phyloP scores from a whole-genome alignment of 2,329 filamentous ascomycete species.

The Plenodomus lindquistii region DNA sequence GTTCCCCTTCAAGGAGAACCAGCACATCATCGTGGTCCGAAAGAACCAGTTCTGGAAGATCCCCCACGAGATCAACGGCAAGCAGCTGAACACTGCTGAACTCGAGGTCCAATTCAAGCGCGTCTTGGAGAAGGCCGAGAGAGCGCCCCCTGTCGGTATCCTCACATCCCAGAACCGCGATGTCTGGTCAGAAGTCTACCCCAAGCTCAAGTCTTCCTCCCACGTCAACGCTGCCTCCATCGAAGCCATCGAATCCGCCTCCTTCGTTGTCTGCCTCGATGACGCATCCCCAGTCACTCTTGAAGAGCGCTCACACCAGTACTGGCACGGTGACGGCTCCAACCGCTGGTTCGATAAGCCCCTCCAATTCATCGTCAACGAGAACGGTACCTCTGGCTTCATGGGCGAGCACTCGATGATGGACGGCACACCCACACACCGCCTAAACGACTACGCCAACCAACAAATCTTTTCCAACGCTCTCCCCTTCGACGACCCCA shows the following conservation, averaged over 20 bases:
- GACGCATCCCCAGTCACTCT: slow-evolving; percentile 89
- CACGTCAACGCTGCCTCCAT: slow-evolving; percentile 77
- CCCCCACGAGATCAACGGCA: slow-evolving; percentile 75
- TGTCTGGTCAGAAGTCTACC: slow-evolving; percentile 75
- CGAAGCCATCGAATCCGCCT: slow-evolving; percentile 81
- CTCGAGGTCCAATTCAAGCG: slow-evolving; percentile 86
- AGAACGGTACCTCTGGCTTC: slow-evolving; percentile 97
- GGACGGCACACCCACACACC: slow-evolving; percentile 97
- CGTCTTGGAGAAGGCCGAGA: slow-evolving; percentile 73
- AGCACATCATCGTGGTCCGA: slow-evolving; percentile 86
- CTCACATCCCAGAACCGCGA: slow-evolving; percentile 94
- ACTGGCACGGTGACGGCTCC: slow-evolving; percentile 96
- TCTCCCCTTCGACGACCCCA: slow-evolving; percentile 81
- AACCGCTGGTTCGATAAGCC: slow-evolving; percentile 99
- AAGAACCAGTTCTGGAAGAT: slow-evolving; percentile 99
- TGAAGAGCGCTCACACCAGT: slow-evolving; percentile 91
- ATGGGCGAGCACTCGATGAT: slow-evolving; percentile 99
- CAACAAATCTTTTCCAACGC: slow-evolving; percentile 92
- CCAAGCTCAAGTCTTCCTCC: slow-evolving; percentile 70
- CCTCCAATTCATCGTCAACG: slow-evolving; percentile 95
- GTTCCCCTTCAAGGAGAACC: slow-evolving; percentile 72
- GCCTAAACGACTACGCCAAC: slow-evolving; percentile 93
- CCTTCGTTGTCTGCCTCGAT: slow-evolving; percentile 92
- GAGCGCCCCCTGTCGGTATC: slow-evolving; percentile 74
- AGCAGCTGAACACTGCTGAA: slow-evolving; percentile 85